Percentiles rank a stretch among this genome's conserved stretches.
Conservation (phyloP, 305 asterid species). For the Fraxinus greggii region DNA sequence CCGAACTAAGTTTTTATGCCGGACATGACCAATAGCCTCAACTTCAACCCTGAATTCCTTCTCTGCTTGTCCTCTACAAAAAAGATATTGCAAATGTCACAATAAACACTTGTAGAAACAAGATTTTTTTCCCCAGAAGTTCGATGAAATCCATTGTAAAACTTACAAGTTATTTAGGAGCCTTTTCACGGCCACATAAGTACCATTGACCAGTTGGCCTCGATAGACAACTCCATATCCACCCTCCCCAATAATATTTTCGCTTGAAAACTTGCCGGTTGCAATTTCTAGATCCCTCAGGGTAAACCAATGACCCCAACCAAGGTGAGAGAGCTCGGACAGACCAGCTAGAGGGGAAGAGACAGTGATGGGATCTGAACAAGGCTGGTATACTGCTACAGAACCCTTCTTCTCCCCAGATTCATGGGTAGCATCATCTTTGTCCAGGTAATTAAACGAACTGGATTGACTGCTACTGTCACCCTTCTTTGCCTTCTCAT, state of each 20-base stretch:
- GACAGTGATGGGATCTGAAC: slow-evolving; percentile 26
- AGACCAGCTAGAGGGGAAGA: slow-evolving; percentile 57
- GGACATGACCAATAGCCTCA: slow-evolving; percentile 79
- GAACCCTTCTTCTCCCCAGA: slow-evolving; percentile 35
- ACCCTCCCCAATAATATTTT: slow-evolving; percentile 73
- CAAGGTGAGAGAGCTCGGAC: slow-evolving; percentile 74
- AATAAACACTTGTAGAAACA: background rate
- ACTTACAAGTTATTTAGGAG: slow-evolving; percentile 72
- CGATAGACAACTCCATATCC: slow-evolving; percentile 78
- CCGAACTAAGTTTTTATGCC: slow-evolving; percentile 79
- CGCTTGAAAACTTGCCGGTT: slow-evolving; percentile 54
- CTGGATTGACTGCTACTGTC: slow-evolving; percentile 35
- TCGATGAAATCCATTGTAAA: background rate
- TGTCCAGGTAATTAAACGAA: slow-evolving; percentile 34
- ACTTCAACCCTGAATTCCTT: slow-evolving; percentile 86
- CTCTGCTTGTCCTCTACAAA: slow-evolving; percentile 74
- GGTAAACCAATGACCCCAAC: slow-evolving; percentile 88
- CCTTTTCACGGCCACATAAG: slow-evolving; percentile 66
- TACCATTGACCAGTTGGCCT: slow-evolving; percentile 57
- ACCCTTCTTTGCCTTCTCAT: slow-evolving; percentile 35
- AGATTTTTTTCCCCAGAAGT: background rate
- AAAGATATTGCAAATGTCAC: background rate
- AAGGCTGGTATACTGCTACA: slow-evolving; percentile 8
- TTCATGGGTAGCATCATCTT: slow-evolving; percentile 30
- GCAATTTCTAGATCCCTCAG: slow-evolving; percentile 69